Evolutionary conservation across 1,139 yeast genomes (phyloP), one percentile per base, ranked within the genome.

Genomic region (Magnusiomyces tetraspermus): DNA sequence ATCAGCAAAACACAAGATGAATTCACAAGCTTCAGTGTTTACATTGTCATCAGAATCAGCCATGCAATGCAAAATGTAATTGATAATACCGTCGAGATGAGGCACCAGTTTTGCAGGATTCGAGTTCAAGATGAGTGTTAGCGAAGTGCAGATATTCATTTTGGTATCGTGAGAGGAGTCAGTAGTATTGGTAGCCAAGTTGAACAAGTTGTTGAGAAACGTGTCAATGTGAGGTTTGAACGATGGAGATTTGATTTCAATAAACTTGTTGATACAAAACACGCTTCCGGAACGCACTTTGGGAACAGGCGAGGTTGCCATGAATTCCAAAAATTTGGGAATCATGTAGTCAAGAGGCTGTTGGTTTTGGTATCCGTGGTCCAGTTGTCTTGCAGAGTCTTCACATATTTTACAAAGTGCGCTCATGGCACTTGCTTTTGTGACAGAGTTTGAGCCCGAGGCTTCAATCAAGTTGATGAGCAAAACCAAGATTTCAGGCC

Each of bases 11-110:
- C 86, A 82, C 51, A 92, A 75, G 58, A 94, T 72, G 62, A 92
- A 89, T 69, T 92, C 98, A 68, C 96, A 88, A 1, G 96, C 97
- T 66, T 89, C 96, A 50, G 89, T 73, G 0, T 96, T 85, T 42
- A 89, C 94, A 53, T 76, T 82, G 58, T 85, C 94, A 58, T 82
- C 80, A 10, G 71, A 70, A 58, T 77, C 81, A 57, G 78, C 78
- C 72, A 92, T 81, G 57, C 90, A 78, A 67, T 90, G 97, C 54
- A 88, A 69, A 64, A 92, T 82, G 71, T 86, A 92, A 60, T 83
- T 79, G 50, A 92, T 78, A 19, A 92, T 89, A 3, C 97, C 97
- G 53, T 78, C 82, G 55, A 92, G 68, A 65, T 90, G 95, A 10
- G 92, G 90, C 50, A 77, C 70, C 48, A 92, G 72, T 65, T 84